Evolutionary conservation across 208 protist species (phyloP).

Genomic region (Trypanosoma rangeli): DNA sequence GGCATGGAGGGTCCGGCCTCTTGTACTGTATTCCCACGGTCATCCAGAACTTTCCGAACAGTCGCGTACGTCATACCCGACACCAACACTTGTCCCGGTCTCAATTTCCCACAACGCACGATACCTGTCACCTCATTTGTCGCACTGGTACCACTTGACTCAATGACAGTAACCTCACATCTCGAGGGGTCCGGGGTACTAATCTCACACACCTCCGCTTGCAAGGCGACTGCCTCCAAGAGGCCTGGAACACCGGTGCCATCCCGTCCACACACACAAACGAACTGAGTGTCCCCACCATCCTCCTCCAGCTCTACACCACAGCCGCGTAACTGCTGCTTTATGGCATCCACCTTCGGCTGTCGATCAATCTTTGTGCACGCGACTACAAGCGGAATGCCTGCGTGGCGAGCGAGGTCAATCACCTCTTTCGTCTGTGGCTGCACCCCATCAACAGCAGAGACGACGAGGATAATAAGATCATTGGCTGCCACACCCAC

Average conservation of each 20-base stretch:
- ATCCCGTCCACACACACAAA: slow-evolving; percentile 91
- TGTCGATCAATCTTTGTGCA: slow-evolving; percentile 97
- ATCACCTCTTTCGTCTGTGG: slow-evolving; percentile 94
- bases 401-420: slow-evolving; percentile 57
- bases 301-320: slow-evolving; percentile 91
- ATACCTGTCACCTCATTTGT: slow-evolving; percentile 69
- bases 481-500: slow-evolving; percentile 95
- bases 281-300: slow-evolving; percentile 93
- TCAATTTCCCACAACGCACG: slow-evolving; percentile 78
- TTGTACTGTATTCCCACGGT: slow-evolving; percentile 54
- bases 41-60: slow-evolving; percentile 71
- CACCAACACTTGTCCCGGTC: slow-evolving; percentile 69
- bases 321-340: slow-evolving; percentile 74
- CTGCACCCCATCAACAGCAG: slow-evolving; percentile 95
- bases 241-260: slow-evolving; percentile 85
- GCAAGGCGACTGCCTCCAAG: slow-evolving; percentile 87
- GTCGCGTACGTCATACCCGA: slow-evolving; percentile 74
- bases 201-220: slow-evolving; percentile 92
- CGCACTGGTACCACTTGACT: slow-evolving; percentile 54
- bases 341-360: slow-evolving; percentile 75
- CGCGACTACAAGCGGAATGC: slow-evolving; percentile 93
- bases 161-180: slow-evolving; percentile 92
- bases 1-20: slow-evolving; percentile 73
- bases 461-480: slow-evolving; percentile 96
- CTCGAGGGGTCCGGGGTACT: slow-evolving; percentile 65